Base-by-base conservation (phyloP, 1,284 basidiomycete species). In the Malassezia sp. region DNA sequence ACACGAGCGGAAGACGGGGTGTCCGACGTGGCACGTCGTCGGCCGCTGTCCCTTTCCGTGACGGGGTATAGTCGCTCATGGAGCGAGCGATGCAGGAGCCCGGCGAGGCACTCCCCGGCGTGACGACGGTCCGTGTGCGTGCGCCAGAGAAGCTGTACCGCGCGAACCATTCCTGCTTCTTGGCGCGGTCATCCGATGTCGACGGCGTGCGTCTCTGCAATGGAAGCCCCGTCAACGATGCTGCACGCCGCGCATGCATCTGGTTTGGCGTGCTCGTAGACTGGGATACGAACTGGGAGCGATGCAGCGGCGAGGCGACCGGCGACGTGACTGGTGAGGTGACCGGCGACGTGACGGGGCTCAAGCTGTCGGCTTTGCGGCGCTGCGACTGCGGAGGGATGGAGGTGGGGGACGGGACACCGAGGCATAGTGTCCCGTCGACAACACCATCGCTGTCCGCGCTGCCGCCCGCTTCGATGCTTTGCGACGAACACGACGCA, bases 331-430 rank as follows among this genome's bases (percentile, higher is more conserved):
- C 34, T 4, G 42, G 47, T 24, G 47, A 45, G 24, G 12, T n/a
- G 23, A 17, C 18, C 12, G 48, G 48, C 27, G 48, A 50, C 39
- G 45, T 42, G 12, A 37, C 34, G 4, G 48, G 48, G 23, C 48
- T 50, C 18, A n/a, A n/a, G 29, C 24, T 15, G 22, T 24, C 34
- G 21, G 22, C 18, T 22, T 36, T 9, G 21, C 18, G n/a, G 33
- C 33, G 21, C 11, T 20, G 34, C 34, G 34, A 36, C 6, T 11
- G 12, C 3, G 21, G 11, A 4, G 22, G 15, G 11, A 8, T 4
- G 2, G 20, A 18, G n/a, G n/a, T n/a, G n/a, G n/a, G n/a, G n/a
- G n/a, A n/a, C n/a, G n/a, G n/a, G n/a, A n/a, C n/a, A n/a, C n/a
- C n/a, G n/a, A n/a, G n/a, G n/a, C n/a, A n/a, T n/a, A n/a, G n/a